These are phyloP conservation scores for Phytopythium helicoides DNA, from an alignment of 352 stramenopile genomes.

Conservation along the genomic window DNA sequence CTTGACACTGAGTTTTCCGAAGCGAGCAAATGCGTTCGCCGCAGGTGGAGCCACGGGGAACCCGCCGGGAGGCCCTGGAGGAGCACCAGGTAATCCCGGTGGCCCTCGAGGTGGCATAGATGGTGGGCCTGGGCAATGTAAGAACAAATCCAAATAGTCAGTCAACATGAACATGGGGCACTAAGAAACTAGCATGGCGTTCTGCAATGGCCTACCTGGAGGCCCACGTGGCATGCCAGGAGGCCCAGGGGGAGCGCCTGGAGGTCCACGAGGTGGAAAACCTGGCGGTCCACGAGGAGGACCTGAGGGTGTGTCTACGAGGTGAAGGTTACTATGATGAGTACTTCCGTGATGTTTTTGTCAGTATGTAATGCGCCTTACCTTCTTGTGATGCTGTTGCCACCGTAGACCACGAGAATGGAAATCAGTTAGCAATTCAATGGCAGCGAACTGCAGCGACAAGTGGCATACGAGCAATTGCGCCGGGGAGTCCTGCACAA, in stretches of 20 bases:
- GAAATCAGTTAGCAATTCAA: too few relatives aligned
- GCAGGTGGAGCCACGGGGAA: slow-evolving; percentile 15
- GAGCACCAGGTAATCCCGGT: slow-evolving; percentile 20
- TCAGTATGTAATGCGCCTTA: too few relatives aligned
- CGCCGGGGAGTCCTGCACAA: too few relatives aligned
- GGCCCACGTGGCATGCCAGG: slow-evolving; percentile 30
- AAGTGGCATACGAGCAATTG: too few relatives aligned
- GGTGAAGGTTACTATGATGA: not conserved
- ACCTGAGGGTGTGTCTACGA: not conserved
- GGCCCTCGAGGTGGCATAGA: slow-evolving; percentile 21
- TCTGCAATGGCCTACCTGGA: slow-evolving; percentile 11
- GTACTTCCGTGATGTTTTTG: too few relatives aligned
- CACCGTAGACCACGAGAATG: too few relatives aligned
- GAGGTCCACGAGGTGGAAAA: slow-evolving; percentile 12
- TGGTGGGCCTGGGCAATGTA: not conserved
- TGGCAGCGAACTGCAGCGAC: too few relatives aligned
- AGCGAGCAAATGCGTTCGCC: slow-evolving; percentile 66
- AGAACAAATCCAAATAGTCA: not conserved
- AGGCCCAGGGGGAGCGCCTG: slow-evolving; percentile 19
- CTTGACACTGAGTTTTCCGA: slow-evolving; percentile 91
- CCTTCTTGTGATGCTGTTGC: too few relatives aligned
- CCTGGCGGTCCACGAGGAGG: slow-evolving; percentile 2
- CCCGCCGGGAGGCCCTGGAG: slow-evolving; percentile 20
- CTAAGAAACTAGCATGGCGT: too few relatives aligned
- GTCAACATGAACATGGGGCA: too few relatives aligned